These are phyloP conservation scores for Emericellopsis atlantica DNA, from an alignment of 2,329 filamentous ascomycete species.

Conservation along the genomic window DNA sequence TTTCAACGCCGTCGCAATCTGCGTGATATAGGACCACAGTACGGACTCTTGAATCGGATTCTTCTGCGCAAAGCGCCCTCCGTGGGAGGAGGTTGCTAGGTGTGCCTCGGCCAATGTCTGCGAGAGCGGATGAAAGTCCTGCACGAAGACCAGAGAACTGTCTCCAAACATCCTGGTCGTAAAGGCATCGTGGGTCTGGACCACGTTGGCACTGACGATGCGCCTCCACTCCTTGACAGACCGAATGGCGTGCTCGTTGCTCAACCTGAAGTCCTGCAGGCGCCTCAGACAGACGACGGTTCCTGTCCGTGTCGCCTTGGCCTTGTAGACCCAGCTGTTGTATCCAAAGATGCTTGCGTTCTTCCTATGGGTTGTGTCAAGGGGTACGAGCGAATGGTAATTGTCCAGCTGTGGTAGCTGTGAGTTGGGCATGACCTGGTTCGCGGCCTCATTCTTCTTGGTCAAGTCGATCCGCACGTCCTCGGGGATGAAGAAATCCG, in stretches of 20 bases:
- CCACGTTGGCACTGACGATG: slow-evolving; percentile 68
- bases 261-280: slow-evolving; percentile 79
- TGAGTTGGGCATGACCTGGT: slow-evolving; percentile 70
- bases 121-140: slow-evolving; percentile 82
- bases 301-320: slow-evolving; percentile 76
- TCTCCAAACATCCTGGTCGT: slow-evolving; percentile 89
- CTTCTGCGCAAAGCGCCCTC: slow-evolving; percentile 31
- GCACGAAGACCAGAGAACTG: slow-evolving; percentile 87
- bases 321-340: slow-evolving; percentile 91
- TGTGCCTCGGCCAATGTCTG: slow-evolving; percentile 84
- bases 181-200: slow-evolving; percentile 83
- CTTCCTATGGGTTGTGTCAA: slow-evolving; percentile 73
- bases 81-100: slow-evolving; percentile 15
- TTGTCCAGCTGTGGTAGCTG: slow-evolving; percentile 71
- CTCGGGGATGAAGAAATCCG: slow-evolving; percentile 88
- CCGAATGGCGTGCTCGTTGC: slow-evolving; percentile 78
- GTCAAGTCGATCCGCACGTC: slow-evolving; percentile 79
- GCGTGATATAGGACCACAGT: slow-evolving; percentile 85
- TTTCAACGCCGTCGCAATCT: slow-evolving; percentile 79
- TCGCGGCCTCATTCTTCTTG: slow-evolving; percentile 72
- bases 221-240: slow-evolving; percentile 83
- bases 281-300: slow-evolving; percentile 78
- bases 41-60: slow-evolving; percentile 53
- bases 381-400: slow-evolving; percentile 82
- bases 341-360: slow-evolving; percentile 73